Base-by-base conservation (phyloP, 495 filamentous ascomycete genomes). In the Penicillium lividum region DNA sequence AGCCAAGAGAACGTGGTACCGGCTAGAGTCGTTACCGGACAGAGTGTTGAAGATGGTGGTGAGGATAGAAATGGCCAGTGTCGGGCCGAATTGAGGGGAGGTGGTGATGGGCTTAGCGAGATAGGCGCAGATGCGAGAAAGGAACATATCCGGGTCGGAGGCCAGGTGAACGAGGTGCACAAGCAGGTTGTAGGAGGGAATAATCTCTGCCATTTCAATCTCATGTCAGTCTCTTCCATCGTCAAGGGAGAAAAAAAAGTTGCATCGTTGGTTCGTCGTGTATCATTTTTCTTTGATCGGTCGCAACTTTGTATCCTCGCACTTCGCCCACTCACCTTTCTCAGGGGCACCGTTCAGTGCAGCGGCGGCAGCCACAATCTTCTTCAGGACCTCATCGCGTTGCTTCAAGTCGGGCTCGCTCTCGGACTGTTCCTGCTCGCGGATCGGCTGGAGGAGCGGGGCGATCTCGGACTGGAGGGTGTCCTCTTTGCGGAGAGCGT, bases 11-110 rank as follows among this genome's bases (percentile, higher is more conserved):
- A 98, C 90, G 64, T 96, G 87, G 81, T 89, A 97, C 31, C 93
- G 88, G 65, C 88, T 82, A 9, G 89, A 87, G 70, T 91, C 89
- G 58, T 82, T 77, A 44, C 84, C 68, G 45, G 85, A 80, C 53
- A 98, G 85, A 51, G 95, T 90, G 79, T 99, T 99, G 89, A 97
- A 99, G 73, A 99, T 83, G 56, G 92, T 96, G 68, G 90, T 92
- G 60, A 99, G 85, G 55, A 92, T 88, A 58, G 87, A 89, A 63
- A 97, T 87, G 53, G 91, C 87, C 56, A 99, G 82, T 42, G 89
- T 86, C 54, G 89, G 81, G 57, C 93, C 92, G 71, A 96, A 91
- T 65, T 83, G 76, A 34, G 92, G 88, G 7, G 93, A 95, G 48
- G 89, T 91, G 33, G 87, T 83, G 68, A 97, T 86, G 57, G 94